Base-by-base conservation (phyloP, 2,329 filamentous ascomycete genomes). In the Leptographium flavum region DNA sequence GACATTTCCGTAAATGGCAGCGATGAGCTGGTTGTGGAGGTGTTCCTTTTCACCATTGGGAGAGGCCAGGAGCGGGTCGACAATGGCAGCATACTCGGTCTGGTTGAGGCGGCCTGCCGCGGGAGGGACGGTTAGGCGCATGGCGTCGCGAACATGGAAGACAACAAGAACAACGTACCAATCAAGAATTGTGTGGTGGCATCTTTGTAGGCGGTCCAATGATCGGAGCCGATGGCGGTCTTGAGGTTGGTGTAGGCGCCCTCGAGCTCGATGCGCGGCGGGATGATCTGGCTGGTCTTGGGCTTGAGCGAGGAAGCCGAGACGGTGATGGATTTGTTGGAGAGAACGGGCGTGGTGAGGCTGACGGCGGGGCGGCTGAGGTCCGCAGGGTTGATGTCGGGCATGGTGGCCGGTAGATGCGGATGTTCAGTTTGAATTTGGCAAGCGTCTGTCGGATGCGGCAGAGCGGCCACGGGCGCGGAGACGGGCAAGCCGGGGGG, bases 341-440 rank as follows among this genome's bases (percentile, higher is more conserved):
- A 63, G 47, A 81, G 61, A 35, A 76, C 66, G 48, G 78, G 75
- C 5, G 76, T 79, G 39, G 74, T 68, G 45, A 78, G 67, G 60
- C 64, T 70, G 58, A 71, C 60, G 40, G 74, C 63, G 50, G 75
- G 73, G 56, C 76, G 74, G 68, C 76, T 80, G 56, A 82, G 63
- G 52, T 78, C 76, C 66, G 78, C 76, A 57, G 78, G 78, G 67
- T 81, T 78, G 64, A 82, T 81, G 64, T 81, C 78, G 56, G 77
- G 76, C 77, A 81, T 81, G 53, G 52, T 58, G 48, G 13, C 27
- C 36, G 36, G 15, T 19, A 22, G 4, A 9, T 27, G 4, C 9
- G 36, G 36, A n/a, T n/a, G n/a, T n/a, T n/a, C n/a, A n/a, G n/a
- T n/a, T n/a, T n/a, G n/a, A n/a, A n/a, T n/a, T n/a, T n/a, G n/a